Conservation (phyloP, 2,329 filamentous ascomycete species). For the Colletotrichum sp. region DNA sequence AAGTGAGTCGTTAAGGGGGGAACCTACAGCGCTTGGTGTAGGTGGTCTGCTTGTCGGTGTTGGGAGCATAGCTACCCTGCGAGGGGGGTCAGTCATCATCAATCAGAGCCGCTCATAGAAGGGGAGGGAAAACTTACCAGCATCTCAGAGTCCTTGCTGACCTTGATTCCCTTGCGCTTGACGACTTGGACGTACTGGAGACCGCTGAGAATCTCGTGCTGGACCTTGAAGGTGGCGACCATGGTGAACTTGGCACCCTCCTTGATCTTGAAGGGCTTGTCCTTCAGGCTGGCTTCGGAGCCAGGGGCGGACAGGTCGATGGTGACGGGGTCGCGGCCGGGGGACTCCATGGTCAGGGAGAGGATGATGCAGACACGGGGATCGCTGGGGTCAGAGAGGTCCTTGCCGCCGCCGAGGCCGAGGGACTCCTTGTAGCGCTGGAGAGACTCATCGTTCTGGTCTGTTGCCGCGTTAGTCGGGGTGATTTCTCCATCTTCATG, state of each 20-base stretch:
- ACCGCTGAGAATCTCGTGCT: constrained; percentile 94
- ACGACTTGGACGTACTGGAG: constrained; percentile 96
- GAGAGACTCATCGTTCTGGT: constrained; percentile 86
- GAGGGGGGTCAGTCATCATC: constrained; percentile 27
- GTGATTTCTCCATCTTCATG: constrained; percentile 4
- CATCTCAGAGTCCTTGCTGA: constrained; percentile 98
- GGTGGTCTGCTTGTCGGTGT: constrained; percentile 82
- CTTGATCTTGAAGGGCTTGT: constrained; percentile 97
- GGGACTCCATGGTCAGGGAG: constrained; percentile 85
- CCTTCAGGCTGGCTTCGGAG: constrained; percentile 79
- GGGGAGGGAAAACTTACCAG: constrained; percentile 67
- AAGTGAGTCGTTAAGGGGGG: neutral
- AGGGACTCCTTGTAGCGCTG: constrained; percentile 98
- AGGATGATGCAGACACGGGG: constrained; percentile 92
- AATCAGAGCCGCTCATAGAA: neutral
- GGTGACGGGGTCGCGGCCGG: constrained; percentile 82
- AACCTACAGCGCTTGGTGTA: constrained; percentile 92
- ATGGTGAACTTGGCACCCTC: constrained; percentile 94
- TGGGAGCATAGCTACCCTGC: constrained; percentile 91
- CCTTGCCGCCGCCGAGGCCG: constrained; percentile 77
- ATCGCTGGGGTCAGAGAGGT: constrained; percentile 79
- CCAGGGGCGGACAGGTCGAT: constrained; percentile 83
- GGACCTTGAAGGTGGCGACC: constrained; percentile 92
- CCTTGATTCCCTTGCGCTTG: constrained; percentile 84
- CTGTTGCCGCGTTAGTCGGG: constrained; percentile 36